Evolutionary conservation across 805 yeast species (phyloP).

Genomic region (Vanderwaltozyma verrucispora): DNA sequence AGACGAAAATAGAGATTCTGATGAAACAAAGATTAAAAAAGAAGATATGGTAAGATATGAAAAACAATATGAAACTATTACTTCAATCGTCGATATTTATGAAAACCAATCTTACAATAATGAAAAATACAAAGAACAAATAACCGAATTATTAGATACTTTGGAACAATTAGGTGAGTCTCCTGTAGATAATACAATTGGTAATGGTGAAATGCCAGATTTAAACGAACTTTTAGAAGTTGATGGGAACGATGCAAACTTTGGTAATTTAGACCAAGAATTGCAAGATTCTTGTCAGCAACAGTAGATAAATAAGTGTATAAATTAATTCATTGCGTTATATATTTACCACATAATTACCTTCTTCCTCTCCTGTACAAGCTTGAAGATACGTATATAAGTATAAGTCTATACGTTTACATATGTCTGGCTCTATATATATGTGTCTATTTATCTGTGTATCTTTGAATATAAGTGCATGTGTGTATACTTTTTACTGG

Average conservation of each 20-base stretch:
- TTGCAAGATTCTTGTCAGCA: constrained; percentile 24
- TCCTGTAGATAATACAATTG: constrained; percentile 21
- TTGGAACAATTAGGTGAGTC: constrained; percentile 26
- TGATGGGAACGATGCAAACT: constrained; percentile 15
- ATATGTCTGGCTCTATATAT: too few species aligned
- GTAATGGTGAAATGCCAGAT: constrained; percentile 10
- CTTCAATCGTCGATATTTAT: constrained; percentile 51
- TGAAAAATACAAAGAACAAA: constrained; percentile 11
- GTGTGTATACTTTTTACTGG: too few species aligned
- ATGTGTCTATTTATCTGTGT: too few species aligned
- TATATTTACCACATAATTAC: background rate
- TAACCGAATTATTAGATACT: constrained; percentile 21
- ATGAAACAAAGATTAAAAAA: constrained; percentile 5
- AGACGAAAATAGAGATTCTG: constrained; percentile 30
- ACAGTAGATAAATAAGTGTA: constrained; percentile 10
- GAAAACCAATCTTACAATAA: constrained; percentile 48
- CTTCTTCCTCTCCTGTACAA: too few species aligned
- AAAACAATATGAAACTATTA: constrained; percentile 52
- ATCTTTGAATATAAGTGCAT: too few species aligned
- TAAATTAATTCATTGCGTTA: too few species aligned
- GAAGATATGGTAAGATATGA: constrained; percentile 45
- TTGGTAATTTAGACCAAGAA: constrained; percentile 21
- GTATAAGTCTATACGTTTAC: too few species aligned
- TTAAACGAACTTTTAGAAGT: constrained; percentile 18
- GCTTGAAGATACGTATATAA: too few species aligned